A percentile compares a stretch with the other conserved stretches of the same genome.
Conservation (phyloP, 1,139 yeast species). For the Sugiyamaella neomexicana region DNA sequence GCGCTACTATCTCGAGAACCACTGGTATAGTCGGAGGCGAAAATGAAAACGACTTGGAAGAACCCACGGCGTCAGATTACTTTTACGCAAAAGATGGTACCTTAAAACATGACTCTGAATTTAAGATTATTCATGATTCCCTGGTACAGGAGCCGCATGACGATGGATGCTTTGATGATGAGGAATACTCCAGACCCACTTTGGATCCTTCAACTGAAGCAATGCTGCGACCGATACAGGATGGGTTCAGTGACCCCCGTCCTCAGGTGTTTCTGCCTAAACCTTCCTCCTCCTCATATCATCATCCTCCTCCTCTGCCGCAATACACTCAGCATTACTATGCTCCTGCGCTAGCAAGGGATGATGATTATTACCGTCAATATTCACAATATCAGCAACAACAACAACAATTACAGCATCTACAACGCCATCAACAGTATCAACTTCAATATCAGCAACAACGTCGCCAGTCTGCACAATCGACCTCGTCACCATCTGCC, state of each 20-base stretch:
- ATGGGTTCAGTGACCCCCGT: background rate
- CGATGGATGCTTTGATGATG: constrained; percentile 17
- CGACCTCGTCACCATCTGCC: no score
- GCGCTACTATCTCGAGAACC: constrained; percentile 27
- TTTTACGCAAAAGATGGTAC: constrained; percentile 28
- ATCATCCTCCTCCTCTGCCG: no score
- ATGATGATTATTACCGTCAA: background rate
- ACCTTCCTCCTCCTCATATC: background rate
- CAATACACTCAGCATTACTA: no score
- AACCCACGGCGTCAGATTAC: constrained; percentile 16
- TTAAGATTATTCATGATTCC: constrained; percentile 32
- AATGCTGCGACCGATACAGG: constrained; percentile 6
- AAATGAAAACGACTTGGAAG: constrained; percentile 23
- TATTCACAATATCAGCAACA: constrained; percentile 4
- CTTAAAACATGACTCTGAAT: constrained; percentile 30
- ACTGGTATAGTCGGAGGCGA: constrained; percentile 29
- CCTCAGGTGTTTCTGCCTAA: constrained; percentile 13
- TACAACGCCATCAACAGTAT: constrained; percentile 14
- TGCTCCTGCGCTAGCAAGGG: no score
- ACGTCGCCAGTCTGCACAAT: background rate
- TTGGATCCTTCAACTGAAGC: background rate
- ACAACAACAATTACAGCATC: constrained; percentile 7
- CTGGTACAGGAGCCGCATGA: constrained; percentile 23
- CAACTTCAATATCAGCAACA: constrained; percentile 2
- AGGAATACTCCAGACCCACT: constrained; percentile 4